Conservation (phyloP, 495 filamentous ascomycete genomes). For the Neurospora sp. region DNA sequence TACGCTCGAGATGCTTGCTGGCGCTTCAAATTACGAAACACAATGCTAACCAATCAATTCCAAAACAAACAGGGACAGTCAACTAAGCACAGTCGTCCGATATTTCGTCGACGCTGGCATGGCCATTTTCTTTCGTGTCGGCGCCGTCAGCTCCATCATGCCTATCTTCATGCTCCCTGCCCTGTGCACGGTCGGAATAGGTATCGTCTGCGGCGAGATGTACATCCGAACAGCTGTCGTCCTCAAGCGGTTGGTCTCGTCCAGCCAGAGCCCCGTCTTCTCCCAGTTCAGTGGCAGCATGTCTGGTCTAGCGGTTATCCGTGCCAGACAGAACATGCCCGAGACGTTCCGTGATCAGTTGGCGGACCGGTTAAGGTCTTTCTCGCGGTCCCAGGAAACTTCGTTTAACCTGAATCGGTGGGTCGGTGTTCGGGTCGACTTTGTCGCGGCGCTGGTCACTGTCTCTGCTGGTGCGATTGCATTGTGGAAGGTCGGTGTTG, state of each 20-base stretch:
- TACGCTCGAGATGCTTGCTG: background rate
- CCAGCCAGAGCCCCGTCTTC: conserved; percentile 40
- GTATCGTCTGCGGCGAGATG: conserved; percentile 37
- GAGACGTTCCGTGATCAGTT: conserved; percentile 31
- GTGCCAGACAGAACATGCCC: conserved; percentile 36
- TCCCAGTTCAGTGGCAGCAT: conserved; percentile 42
- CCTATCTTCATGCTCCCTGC: conserved; percentile 40
- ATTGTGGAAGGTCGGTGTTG: conserved; percentile 27
- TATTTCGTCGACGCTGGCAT: conserved; percentile 29
- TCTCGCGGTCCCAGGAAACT: conserved; percentile 30
- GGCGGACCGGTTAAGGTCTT: conserved; percentile 31
- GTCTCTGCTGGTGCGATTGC: conserved; percentile 37
- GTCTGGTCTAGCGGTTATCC: conserved; percentile 37
- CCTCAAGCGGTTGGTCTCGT: conserved; percentile 32
- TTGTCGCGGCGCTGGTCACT: conserved; percentile 37
- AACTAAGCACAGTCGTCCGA: conserved; percentile 29
- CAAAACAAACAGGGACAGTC: conserved; percentile 12
- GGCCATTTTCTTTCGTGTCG: conserved; percentile 32
- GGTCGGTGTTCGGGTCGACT: conserved; percentile 38
- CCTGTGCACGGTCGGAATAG: conserved; percentile 29
- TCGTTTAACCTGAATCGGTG: conserved; percentile 43
- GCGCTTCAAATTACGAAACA: background rate
- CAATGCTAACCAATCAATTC: background rate
- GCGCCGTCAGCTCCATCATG: conserved; percentile 38
- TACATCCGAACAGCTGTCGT: conserved; percentile 39